phyloP scores from a whole-genome alignment of 1,284 basidiomycete genomes.

The Austroboletus novae-zelandiae region DNA sequence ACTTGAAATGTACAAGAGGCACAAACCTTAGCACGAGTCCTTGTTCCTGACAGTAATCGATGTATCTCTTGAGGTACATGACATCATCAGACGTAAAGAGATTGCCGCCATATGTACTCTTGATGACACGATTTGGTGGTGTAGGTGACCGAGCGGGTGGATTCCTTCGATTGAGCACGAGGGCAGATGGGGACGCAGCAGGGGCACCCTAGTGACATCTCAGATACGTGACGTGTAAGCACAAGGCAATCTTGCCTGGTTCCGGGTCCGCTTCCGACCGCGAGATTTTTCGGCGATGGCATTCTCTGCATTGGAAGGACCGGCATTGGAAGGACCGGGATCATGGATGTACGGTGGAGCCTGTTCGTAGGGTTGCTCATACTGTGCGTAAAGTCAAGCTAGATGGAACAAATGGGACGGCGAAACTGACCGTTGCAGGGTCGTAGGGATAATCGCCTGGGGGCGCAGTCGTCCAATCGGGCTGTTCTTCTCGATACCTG shows the following conservation, averaged over 20 bases:
- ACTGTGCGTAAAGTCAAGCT: constrained; percentile 29
- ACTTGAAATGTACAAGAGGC: not conserved
- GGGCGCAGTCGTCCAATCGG: constrained; percentile 43
- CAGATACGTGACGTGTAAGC: constrained; percentile 5
- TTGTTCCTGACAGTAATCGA: constrained; percentile 82
- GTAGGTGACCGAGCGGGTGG: constrained; percentile 75
- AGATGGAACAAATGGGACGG: not conserved
- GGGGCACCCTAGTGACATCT: constrained; percentile 44
- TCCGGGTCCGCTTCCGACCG: constrained; percentile 63
- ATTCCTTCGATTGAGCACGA: constrained; percentile 61
- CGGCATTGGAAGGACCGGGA: constrained; percentile 42
- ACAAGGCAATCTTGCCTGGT: constrained; percentile 40
- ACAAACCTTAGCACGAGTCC: constrained; percentile 70
- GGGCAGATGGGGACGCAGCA: constrained; percentile 57
- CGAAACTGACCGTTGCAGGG: constrained; percentile 40
- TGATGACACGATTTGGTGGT: constrained; percentile 75
- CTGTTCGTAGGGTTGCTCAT: constrained; percentile 43
- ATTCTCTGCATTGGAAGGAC: constrained; percentile 28
- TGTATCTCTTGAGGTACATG: constrained; percentile 75
- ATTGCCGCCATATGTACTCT: constrained; percentile 83
- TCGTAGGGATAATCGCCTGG: constrained; percentile 56
- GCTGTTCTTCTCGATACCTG: constrained; percentile 56
- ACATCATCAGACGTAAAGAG: constrained; percentile 79
- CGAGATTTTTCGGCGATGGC: constrained; percentile 40
- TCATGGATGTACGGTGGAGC: constrained; percentile 49